Evolutionary conservation across 805 yeast species (phyloP).

Genomic region (Lipomyces lipofer): DNA sequence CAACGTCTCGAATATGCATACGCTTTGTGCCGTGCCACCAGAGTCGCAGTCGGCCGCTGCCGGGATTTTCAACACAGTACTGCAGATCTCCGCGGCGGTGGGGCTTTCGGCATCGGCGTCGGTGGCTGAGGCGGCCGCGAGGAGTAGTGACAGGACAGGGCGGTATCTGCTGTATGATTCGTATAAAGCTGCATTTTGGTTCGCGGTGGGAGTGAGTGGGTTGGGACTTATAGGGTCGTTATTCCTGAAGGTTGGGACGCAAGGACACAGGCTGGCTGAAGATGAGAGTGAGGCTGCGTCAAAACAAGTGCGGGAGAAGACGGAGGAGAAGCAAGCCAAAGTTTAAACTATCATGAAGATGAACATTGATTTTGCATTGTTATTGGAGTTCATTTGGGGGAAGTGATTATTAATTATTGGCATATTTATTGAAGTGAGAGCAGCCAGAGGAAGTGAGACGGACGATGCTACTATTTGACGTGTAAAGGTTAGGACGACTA

Average conservation of each 20-base stretch:
- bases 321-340: neutral
- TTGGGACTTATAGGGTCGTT: conserved; percentile 35
- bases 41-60: conserved; percentile 49
- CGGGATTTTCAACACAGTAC: conserved; percentile 50
- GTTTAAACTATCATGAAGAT: too few relatives aligned
- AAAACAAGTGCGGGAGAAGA: neutral
- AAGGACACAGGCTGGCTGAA: conserved; percentile 17
- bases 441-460: too few relatives aligned
- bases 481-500: too few relatives aligned
- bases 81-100: conserved; percentile 46
- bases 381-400: too few relatives aligned
- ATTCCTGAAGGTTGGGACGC: conserved; percentile 43
- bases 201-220: conserved; percentile 42
- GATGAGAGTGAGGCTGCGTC: neutral
- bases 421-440: too few relatives aligned
- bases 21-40: conserved; percentile 46
- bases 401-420: too few relatives aligned
- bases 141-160: conserved; percentile 11
- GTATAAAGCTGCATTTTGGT: conserved; percentile 30
- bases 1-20: conserved; percentile 48
- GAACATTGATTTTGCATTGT: too few relatives aligned
- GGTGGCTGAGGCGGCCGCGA: conserved; percentile 39
- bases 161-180: conserved; percentile 15
- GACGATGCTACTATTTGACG: too few relatives aligned
- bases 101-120: conserved; percentile 49